phyloP scores from a whole-genome alignment of 345 rosid species.

The Xanthoceras sorbifolium region DNA sequence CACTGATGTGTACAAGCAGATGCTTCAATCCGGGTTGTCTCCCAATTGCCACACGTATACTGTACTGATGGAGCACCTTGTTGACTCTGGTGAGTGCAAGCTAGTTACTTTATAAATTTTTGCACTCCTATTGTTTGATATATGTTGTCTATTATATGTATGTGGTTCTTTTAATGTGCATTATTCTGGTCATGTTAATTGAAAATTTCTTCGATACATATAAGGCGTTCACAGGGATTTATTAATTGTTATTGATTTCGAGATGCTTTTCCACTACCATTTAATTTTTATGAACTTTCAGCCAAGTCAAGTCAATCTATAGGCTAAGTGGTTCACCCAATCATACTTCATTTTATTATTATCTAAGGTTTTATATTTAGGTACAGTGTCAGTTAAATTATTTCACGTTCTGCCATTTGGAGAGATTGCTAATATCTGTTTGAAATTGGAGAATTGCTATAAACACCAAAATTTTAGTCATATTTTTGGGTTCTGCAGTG shows the following conservation, averaged over 20 bases:
- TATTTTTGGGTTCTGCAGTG: not conserved
- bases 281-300: not conserved
- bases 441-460: not conserved
- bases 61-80: slow-evolving; percentile 73
- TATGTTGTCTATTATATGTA: slow-evolving; percentile 19
- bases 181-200: not conserved
- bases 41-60: slow-evolving; percentile 87
- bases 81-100: slow-evolving; percentile 49
- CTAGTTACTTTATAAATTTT: not conserved
- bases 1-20: slow-evolving; percentile 64
- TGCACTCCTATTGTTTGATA: slow-evolving; percentile 43
- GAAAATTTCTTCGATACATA: not conserved
- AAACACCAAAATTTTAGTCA: not conserved
- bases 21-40: slow-evolving; percentile 54
- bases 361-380: not conserved
- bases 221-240: not conserved
- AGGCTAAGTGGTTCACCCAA: not conserved
- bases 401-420: not conserved
- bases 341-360: not conserved
- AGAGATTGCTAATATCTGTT: not conserved
- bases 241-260: not conserved
- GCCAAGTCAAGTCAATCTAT: not conserved
- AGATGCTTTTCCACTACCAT: not conserved
- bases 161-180: not conserved
- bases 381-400: not conserved